Conservation (phyloP, 306 rosid genomes). For the Benincasa hispida region DNA sequence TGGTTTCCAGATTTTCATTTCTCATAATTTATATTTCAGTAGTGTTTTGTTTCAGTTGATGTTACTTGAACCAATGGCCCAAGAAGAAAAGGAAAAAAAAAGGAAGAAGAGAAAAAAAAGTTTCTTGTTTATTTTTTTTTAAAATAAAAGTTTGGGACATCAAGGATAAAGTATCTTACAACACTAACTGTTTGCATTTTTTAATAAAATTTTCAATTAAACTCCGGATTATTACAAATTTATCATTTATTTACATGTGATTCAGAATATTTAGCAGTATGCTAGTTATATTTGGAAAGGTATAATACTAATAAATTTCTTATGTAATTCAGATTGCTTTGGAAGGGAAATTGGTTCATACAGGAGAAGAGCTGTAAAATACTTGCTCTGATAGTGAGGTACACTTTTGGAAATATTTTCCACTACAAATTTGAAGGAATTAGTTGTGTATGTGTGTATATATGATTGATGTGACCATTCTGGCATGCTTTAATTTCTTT, state of each 20-base stretch:
- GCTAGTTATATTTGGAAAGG: background rate
- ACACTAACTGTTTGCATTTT: background rate
- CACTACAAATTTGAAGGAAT: background rate
- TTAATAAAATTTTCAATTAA: background rate
- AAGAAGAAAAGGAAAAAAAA: background rate
- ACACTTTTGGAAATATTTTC: constrained; percentile 7
- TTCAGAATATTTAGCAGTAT: background rate
- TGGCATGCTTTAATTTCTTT: background rate
- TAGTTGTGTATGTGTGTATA: background rate
- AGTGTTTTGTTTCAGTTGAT: background rate
- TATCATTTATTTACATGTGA: background rate
- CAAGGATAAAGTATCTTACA: background rate
- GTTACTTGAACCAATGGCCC: background rate
- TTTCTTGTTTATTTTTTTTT: background rate
- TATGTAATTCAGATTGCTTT: constrained; percentile 68
- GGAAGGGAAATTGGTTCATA: constrained; percentile 91
- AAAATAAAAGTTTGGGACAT: background rate
- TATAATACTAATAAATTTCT: background rate
- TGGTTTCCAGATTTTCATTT: background rate
- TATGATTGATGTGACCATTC: background rate
- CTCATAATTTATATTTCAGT: background rate
- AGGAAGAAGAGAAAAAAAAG: background rate
- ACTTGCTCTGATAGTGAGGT: constrained; percentile 80
- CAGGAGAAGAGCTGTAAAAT: constrained; percentile 98
- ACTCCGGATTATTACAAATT: background rate